phyloP scores from a whole-genome alignment of 2,329 filamentous ascomycete species.

The Cercospora beticola region DNA sequence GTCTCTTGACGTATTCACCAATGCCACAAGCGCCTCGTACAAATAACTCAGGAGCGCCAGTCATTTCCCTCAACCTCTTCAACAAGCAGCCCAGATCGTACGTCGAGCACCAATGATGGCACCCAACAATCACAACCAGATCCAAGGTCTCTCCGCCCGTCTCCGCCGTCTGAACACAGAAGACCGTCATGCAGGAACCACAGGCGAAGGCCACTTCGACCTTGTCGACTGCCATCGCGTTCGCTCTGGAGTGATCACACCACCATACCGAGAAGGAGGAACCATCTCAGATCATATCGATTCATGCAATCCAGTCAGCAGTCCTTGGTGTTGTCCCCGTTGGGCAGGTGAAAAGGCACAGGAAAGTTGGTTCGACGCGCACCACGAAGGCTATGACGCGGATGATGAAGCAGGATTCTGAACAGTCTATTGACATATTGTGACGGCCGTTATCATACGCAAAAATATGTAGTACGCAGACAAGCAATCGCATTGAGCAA shows the following conservation, averaged over 20 bases:
- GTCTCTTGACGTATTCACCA: neutral
- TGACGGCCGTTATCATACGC: neutral
- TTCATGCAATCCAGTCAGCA: neutral
- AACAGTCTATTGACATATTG: neutral
- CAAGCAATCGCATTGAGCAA: neutral
- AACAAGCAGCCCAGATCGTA: neutral
- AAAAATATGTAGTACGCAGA: neutral
- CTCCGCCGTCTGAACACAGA: neutral
- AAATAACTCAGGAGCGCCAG: neutral
- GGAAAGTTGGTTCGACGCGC: neutral
- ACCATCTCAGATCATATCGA: neutral
- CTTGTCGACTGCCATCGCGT: neutral
- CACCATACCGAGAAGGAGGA: neutral
- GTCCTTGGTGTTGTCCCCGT: neutral
- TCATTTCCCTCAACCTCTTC: neutral
- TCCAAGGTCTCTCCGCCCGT: neutral
- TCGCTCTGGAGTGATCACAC: neutral
- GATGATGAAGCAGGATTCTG: neutral
- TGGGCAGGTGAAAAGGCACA: neutral
- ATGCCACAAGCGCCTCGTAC: neutral
- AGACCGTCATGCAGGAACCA: neutral
- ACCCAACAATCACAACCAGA: neutral
- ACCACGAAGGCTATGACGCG: neutral
- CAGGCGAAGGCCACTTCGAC: conserved; percentile 3
- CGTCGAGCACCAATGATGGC: neutral